Conservation (phyloP, 192 early-diverging fungal species). For the Linnemannia elongata region DNA sequence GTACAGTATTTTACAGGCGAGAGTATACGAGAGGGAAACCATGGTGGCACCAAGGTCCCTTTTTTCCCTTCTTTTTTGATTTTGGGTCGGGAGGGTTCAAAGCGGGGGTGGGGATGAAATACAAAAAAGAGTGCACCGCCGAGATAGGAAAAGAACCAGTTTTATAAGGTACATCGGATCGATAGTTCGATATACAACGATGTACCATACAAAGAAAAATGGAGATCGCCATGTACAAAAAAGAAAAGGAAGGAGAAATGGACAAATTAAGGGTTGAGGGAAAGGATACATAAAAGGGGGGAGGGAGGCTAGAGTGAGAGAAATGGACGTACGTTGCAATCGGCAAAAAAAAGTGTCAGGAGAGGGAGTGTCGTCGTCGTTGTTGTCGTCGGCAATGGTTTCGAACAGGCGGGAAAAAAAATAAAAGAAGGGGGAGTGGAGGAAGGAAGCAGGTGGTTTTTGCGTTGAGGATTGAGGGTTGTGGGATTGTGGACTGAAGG, state of each 20-base stretch:
- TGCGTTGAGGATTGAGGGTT: neutral
- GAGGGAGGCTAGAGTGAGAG: neutral
- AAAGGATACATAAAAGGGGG: neutral
- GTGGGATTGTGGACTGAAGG: slow-evolving; percentile 17
- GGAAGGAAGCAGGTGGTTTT: neutral
- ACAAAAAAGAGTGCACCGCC: too few species aligned
- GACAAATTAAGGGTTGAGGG: neutral
- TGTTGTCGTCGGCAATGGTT: neutral
- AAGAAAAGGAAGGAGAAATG: neutral
- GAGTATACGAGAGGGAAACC: too few species aligned
- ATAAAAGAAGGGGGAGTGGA: neutral
- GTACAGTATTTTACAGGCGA: too few species aligned
- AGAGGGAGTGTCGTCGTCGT: neutral
- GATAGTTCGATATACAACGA: too few species aligned
- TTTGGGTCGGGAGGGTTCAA: too few species aligned
- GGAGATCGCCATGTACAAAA: neutral
- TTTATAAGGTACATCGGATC: too few species aligned
- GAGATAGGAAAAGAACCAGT: too few species aligned
- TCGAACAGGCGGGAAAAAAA: neutral
- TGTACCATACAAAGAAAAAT: neutral
- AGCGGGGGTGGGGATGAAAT: too few species aligned
- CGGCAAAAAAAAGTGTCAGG: neutral
- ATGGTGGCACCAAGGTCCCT: too few species aligned
- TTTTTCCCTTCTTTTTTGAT: too few species aligned
- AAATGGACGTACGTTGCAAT: neutral